phyloP scores from a whole-genome alignment of 164 flowering plant species.

The grape (Vitis vinifera) region DNA sequence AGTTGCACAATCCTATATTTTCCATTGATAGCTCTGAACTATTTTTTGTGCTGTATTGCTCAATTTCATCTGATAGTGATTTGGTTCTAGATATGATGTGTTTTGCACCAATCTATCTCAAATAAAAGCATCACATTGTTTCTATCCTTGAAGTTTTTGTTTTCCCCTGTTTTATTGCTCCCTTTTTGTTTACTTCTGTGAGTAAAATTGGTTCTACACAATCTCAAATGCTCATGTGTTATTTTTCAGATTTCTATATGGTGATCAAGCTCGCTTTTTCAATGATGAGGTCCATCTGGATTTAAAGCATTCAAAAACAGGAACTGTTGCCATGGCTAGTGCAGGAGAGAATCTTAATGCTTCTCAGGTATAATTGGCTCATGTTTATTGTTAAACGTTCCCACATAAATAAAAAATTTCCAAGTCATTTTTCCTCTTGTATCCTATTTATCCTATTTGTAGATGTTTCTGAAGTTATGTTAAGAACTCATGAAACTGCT shows the following conservation, averaged over 20 bases:
- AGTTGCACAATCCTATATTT: neutral
- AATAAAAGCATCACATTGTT: too few species aligned
- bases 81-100: neutral
- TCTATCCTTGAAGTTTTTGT: too few species aligned
- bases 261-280: slow-evolving; percentile 97
- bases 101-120: neutral
- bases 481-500: neutral
- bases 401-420: neutral
- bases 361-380: slow-evolving; percentile 66
- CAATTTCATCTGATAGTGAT: neutral
- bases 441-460: neutral
- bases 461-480: neutral
- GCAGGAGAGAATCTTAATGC: slow-evolving; percentile 98
- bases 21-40: neutral
- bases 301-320: slow-evolving; percentile 84
- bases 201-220: neutral
- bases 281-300: slow-evolving; percentile 85
- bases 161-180: too few species aligned
- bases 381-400: neutral
- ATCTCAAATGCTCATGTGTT: neutral
- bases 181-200: too few species aligned
- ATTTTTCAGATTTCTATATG: slow-evolving; percentile 73
- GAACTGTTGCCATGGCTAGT: slow-evolving; percentile 96
- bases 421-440: neutral
- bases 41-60: neutral